Evolutionary conservation across 176 grass and related monocot genomes (phyloP).

Genomic region (Aegilops tauschii): DNA sequence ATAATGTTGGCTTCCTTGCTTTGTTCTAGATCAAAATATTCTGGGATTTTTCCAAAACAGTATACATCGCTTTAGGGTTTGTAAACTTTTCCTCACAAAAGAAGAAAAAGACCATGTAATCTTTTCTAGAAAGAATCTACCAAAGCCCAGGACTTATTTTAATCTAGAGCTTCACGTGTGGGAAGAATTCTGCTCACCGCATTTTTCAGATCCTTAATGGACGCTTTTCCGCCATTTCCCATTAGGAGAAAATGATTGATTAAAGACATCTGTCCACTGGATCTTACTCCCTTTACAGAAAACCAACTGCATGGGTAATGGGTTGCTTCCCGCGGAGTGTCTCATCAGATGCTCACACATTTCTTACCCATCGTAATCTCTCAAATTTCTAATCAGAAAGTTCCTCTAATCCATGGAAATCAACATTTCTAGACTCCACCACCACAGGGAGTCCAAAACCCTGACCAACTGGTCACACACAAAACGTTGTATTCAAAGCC

Average conservation of each 20-base stretch:
- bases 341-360: background rate
- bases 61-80: background rate
- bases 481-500: background rate
- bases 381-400: slow-evolving; percentile 10
- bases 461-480: background rate
- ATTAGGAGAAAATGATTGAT: slow-evolving; percentile 22
- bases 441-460: background rate
- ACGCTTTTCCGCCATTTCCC: background rate
- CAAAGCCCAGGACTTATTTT: background rate
- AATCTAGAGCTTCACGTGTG: background rate
- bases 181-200: background rate
- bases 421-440: background rate
- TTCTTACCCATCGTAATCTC: slow-evolving; percentile 17
- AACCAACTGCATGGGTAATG: background rate
- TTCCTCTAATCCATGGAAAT: background rate
- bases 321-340: background rate
- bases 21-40: too few species aligned
- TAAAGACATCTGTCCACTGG: background rate
- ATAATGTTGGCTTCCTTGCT: background rate
- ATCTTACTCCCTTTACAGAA: background rate
- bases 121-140: background rate
- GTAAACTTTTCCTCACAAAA: background rate
- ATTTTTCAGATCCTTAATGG: background rate
- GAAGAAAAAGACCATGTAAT: background rate
- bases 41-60: too few species aligned